Evolutionary conservation across 495 filamentous ascomycete species (phyloP).

Genomic region (Bacidia gigantensis): DNA sequence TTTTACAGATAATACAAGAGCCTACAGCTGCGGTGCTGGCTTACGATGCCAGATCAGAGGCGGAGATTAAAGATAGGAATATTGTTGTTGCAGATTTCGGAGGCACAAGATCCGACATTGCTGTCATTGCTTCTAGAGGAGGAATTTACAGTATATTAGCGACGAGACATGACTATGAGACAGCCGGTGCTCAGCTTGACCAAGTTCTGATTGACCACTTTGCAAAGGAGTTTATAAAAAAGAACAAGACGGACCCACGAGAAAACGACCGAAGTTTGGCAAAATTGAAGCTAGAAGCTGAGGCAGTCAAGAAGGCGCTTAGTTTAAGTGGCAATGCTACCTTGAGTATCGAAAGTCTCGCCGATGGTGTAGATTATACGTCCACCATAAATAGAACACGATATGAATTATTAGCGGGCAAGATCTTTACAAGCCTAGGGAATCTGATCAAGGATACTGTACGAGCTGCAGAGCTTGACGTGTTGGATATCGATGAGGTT

Average conservation of each 20-base stretch:
- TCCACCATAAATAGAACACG: conserved; percentile 84
- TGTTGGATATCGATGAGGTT: conserved; percentile 81
- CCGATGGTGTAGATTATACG: conserved; percentile 78
- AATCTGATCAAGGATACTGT: conserved; percentile 70
- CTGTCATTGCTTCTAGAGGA: conserved; percentile 77
- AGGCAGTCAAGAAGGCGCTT: conserved; percentile 78
- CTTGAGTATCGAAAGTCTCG: conserved; percentile 79
- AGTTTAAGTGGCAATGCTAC: conserved; percentile 74
- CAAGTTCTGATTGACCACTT: conserved; percentile 88
- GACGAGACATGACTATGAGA: conserved; percentile 88
- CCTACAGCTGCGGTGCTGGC: conserved; percentile 84
- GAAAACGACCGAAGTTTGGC: conserved; percentile 67
- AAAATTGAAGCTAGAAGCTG: conserved; percentile 84
- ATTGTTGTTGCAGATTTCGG: conserved; percentile 87
- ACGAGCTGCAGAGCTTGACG: conserved; percentile 82
- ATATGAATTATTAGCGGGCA: conserved; percentile 77
- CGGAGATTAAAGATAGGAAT: conserved; percentile 65
- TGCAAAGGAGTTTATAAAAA: conserved; percentile 96
- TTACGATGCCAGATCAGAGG: conserved; percentile 77
- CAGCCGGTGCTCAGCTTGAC: conserved; percentile 68
- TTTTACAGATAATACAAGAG: conserved; percentile 86
- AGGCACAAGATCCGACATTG: conserved; percentile 81
- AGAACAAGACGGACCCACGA: conserved; percentile 77
- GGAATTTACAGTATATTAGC: conserved; percentile 95
- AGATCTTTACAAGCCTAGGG: conserved; percentile 76